Evolutionary conservation across 306 rosid species (phyloP), one percentile per base, ranked within the genome.

Genomic region (Carpinus viminea): DNA sequence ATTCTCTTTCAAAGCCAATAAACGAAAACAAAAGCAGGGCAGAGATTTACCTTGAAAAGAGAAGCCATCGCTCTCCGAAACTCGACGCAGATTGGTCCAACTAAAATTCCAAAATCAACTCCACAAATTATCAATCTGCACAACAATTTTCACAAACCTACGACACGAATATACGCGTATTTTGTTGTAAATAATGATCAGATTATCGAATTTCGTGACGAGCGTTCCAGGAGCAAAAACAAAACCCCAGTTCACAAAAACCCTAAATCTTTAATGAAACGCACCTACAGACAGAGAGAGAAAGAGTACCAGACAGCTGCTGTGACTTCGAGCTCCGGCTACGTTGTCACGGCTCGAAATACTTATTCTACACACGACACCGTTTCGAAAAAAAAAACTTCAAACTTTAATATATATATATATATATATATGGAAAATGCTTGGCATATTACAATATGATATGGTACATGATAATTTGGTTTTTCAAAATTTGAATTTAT

Each of bases 41-140:
- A 60, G 17, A 24, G 3, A 51, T 26, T 76, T 41, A 68, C 72
- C 72, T 68, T 68, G 72, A 68, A 68, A 43, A 68, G 72, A n/a
- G 72, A 68, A 18, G 72, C 72, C 72, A 68, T 68, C 43, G 54
- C 68, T 47, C 72, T n/a, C 72, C 31, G 28, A 41, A 38, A 18
- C 15, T 38, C 9, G 51, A 20, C 8, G 26, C 28, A 68, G 65
- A 59, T 59, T 24, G 15, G 17, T 5, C 65, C 68, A n/a, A 45
- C 17, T 41, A 11, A 9, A 68, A 41, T 8, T 68, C 15, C 28
- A 34, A n/a, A 66, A 68, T 11, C 47, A 17, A 28, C 72, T 68
- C 28, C 43, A 68, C 26, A 41, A 9, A 10, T 68, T 1, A 68
- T 18, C 50, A 41, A 68, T 38, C 50, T 48, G 45, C 45, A 41